Percentiles rank a stretch among this genome's conserved stretches.
Evolutionary conservation across 1,139 yeast species (phyloP).

Genomic region (Yamadazyma epiphylla): DNA sequence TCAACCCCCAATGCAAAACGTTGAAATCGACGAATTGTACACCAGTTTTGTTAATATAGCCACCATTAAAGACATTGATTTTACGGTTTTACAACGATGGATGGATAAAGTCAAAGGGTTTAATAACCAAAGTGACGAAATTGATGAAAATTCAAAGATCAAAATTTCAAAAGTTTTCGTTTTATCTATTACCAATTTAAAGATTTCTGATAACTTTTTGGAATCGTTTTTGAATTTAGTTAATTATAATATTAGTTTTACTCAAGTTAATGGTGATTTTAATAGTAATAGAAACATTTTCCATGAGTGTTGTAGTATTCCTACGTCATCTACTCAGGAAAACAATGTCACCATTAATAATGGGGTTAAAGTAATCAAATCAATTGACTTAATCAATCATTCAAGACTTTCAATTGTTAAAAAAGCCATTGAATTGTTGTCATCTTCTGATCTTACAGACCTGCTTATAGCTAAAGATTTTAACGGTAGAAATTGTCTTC

Average conservation of each 20-base stretch:
- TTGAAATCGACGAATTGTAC: conserved; percentile 61
- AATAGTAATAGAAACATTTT: conserved; percentile 38
- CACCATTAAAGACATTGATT: conserved; percentile 41
- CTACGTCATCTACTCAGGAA: conserved; percentile 30
- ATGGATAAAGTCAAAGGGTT: conserved; percentile 38
- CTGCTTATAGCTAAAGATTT: conserved; percentile 47
- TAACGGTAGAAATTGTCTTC: conserved; percentile 81
- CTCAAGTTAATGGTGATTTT: conserved; percentile 36
- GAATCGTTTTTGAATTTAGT: conserved; percentile 42
- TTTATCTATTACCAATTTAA: conserved; percentile 53
- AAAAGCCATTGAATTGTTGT: conserved; percentile 24
- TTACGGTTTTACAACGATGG: conserved; percentile 47
- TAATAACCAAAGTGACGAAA: neutral
- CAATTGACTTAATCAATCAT: conserved; percentile 40
- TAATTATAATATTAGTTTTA: conserved; percentile 39
- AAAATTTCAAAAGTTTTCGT: conserved; percentile 63
- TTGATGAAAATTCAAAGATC: neutral
- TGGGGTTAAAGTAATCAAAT: conserved; percentile 42
- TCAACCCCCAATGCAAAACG: conserved; percentile 13
- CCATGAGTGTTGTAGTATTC: conserved; percentile 46
- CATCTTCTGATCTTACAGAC: conserved; percentile 16
- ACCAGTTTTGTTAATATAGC: conserved; percentile 63
- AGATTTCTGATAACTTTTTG: conserved; percentile 47
- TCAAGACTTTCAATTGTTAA: conserved; percentile 38
- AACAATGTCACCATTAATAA: conserved; percentile 35